Base-by-base conservation (phyloP, 1,284 basidiomycete genomes). In the Pseudomicrostroma phylloplanum region DNA sequence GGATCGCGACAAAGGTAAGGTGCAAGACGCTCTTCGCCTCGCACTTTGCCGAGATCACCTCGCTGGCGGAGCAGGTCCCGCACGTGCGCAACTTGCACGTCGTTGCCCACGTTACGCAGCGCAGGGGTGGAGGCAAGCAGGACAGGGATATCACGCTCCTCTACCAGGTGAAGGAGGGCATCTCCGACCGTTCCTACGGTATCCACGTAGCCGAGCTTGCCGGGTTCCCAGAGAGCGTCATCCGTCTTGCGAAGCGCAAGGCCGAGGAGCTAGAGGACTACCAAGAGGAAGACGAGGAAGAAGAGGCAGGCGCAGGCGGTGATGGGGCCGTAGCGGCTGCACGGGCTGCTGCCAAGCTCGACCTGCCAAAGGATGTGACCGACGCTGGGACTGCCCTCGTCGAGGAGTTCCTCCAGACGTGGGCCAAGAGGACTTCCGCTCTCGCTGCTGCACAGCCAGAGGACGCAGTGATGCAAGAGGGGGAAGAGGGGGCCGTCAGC, bases 201-300 rank as follows among this genome's bases (percentile, higher is more conserved):
- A 98, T 99, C 54, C 93, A 98, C 71, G 96, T 99, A 21, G 96
- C 96, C 0, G 86, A 94, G 78, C 83, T 98, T 42, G 94, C 96
- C 12, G 91, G 94, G 76, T 98, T 99, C 81, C 96, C 94, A 0
- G 89, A 93, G 61, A 88, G 87, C 66, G 93, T 98, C 4, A 87
- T 97, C 65, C 90, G 88, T 83, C 90, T 92, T 57, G 96, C 96
- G 4, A 91, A 91, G 80, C 85, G 89, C 55, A 98, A 97, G 78
- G 94, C 94, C 0, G 91, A 94, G 70, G 94, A 97, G 70, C 82
- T 99, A 36, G 96, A 99, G 81, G 92, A 96, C 75, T 94, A 93
- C 79, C 88, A 87, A 23, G 65, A 62, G 25, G 57, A 48, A 40
- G 55, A 21, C 21, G 48, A 41, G n/a, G 39, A 25, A 26, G 21